Conservation (phyloP, 2,329 filamentous ascomycete species). For the Ophiostoma piceae region DNA sequence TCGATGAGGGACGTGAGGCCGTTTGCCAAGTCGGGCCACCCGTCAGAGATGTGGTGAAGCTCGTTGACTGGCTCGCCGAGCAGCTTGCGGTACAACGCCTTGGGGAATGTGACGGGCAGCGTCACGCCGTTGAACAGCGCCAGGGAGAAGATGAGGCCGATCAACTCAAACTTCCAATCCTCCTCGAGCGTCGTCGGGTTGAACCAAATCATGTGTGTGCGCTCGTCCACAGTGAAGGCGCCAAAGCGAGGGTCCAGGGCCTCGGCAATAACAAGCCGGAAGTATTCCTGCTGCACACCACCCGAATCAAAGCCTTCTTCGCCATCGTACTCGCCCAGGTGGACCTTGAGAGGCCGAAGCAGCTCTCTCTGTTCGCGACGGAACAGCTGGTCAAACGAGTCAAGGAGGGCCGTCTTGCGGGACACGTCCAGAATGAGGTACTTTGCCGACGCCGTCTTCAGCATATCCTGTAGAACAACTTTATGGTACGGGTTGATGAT, state of each 20-base stretch:
- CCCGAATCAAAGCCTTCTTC: constrained; percentile 92
- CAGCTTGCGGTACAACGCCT: constrained; percentile 75
- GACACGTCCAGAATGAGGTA: constrained; percentile 67
- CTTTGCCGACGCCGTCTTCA: constrained; percentile 62
- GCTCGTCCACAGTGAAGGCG: constrained; percentile 70
- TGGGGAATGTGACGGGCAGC: constrained; percentile 81
- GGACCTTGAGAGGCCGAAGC: constrained; percentile 78
- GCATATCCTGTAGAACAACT: constrained; percentile 54
- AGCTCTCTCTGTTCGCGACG: constrained; percentile 76
- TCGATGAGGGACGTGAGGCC: constrained; percentile 67
- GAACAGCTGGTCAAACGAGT: constrained; percentile 87
- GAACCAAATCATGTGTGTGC: constrained; percentile 83
- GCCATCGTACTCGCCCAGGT: constrained; percentile 72
- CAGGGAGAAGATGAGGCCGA: constrained; percentile 81
- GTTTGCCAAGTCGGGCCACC: constrained; percentile 76
- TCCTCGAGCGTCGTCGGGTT: constrained; percentile 75
- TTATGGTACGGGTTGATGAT: constrained; percentile 55
- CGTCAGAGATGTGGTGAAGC: constrained; percentile 73
- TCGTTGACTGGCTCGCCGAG: constrained; percentile 63
- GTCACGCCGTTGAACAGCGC: constrained; percentile 92
- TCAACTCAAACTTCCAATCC: constrained; percentile 81
- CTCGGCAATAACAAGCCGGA: constrained; percentile 74
- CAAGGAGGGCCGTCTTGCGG: constrained; percentile 60
- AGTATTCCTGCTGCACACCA: constrained; percentile 95
- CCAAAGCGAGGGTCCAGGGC: constrained; percentile 73